phyloP scores from a whole-genome alignment of 768 basidiomycete species.

The Boletus rufocinnamomeus region DNA sequence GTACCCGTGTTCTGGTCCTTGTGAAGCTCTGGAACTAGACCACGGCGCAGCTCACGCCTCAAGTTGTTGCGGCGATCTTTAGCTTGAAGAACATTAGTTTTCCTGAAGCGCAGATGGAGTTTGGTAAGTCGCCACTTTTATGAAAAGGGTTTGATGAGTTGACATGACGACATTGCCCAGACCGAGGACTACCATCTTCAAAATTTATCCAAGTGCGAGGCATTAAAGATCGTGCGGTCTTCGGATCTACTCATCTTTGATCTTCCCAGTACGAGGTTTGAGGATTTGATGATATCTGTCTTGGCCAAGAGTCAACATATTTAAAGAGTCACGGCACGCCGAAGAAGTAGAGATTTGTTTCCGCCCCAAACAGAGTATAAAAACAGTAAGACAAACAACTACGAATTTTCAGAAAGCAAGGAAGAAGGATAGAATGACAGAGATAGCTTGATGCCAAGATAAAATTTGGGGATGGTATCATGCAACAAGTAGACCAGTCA shows the following conservation, averaged over 20 bases:
- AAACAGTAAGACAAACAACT: not conserved
- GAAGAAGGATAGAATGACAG: not conserved
- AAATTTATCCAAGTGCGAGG: slow-evolving; percentile 22
- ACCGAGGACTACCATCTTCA: slow-evolving; percentile 19
- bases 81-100: slow-evolving; percentile 40
- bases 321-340: not conserved
- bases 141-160: not conserved
- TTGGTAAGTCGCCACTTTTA: slow-evolving; percentile 10
- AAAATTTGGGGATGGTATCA: not conserved
- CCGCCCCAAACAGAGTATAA: no score
- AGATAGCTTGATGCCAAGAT: not conserved
- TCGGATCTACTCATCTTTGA: not conserved
- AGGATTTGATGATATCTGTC: slow-evolving; percentile 31
- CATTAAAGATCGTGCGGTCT: not conserved
- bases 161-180: slow-evolving; percentile 7
- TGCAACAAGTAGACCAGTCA: not conserved
- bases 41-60: slow-evolving; percentile 42
- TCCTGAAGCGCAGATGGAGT: slow-evolving; percentile 2
- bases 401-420: not conserved
- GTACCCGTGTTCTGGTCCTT: not conserved
- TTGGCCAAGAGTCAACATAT: not conserved
- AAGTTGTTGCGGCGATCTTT: slow-evolving; percentile 48
- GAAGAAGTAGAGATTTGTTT: slow-evolving; percentile 7
- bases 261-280: slow-evolving; percentile 18
- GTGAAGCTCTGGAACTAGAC: slow-evolving; percentile 18